These are phyloP conservation scores for Straminergon stramineum DNA, from an alignment of 225 moss, liverwort and hornwort species.

Conservation along the genomic window DNA sequence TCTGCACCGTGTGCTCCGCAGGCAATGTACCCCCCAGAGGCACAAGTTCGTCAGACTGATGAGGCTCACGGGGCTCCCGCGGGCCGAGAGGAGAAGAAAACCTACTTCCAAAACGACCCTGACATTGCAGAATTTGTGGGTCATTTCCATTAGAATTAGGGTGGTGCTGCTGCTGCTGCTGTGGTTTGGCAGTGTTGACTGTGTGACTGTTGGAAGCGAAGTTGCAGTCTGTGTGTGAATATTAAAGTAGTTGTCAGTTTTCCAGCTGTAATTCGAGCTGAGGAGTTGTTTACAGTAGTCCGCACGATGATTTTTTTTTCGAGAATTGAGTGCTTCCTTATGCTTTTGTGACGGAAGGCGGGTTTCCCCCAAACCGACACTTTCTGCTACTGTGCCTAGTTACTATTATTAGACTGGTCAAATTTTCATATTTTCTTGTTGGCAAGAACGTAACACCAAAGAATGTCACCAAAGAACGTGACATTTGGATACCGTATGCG, in stretches of 20 bases:
- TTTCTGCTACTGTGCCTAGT: too few relatives aligned
- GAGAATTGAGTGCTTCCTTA: not conserved
- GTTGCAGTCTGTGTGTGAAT: not conserved
- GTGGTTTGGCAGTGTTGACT: not conserved
- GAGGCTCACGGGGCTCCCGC: not conserved
- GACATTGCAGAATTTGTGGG: not conserved
- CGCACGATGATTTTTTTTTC: not conserved
- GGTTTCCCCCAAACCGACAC: too few relatives aligned
- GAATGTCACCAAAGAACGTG: too few relatives aligned
- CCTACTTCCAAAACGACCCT: not conserved
- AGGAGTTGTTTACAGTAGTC: not conserved
- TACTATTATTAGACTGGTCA: too few relatives aligned
- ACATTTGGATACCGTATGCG: too few relatives aligned
- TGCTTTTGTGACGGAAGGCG: not conserved
- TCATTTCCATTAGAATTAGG: not conserved
- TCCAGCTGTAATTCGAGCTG: not conserved
- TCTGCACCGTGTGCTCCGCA: not conserved
- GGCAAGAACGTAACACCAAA: too few relatives aligned
- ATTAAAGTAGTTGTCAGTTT: not conserved
- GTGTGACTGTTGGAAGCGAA: not conserved
- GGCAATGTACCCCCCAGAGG: not conserved
- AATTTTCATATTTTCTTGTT: too few relatives aligned
- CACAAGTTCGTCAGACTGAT: too few relatives aligned
- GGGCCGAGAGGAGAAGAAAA: not conserved
- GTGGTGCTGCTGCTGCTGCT: too few relatives aligned